Evolutionary conservation across 2,329 filamentous ascomycete species (phyloP), one percentile per base, ranked within the genome.

Genomic region (Scedosporium boydii): DNA sequence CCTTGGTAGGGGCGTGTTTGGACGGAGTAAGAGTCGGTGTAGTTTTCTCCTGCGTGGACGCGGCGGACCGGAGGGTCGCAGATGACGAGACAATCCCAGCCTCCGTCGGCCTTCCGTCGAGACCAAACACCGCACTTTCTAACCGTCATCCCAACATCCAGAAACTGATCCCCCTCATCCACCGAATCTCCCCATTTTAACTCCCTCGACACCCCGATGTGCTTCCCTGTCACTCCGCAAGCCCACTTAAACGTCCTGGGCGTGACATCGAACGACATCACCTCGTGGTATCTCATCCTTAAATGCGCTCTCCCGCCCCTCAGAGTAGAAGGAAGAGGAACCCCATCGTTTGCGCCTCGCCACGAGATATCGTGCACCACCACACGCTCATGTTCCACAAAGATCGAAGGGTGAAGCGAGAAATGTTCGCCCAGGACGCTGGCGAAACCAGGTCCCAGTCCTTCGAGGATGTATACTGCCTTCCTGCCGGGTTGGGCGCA

Each of bases 311-410:
- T 62, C 5, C 59, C 57, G 2, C 58, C 51, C 51, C 51, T 62
- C 3, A 68, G 55, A 44, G 64, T 56, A 4, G 67, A 69, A n/a
- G 67, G 67, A 27, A 69, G 61, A 10, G 64, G 66, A 7, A 66
- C 42, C n/a, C 66, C 66, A 53, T 69, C 68, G 58, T 64, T 69
- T 59, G 69, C 67, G 9, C 67, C 66, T 27, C 59, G 58, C 27
- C 65, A 58, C 29, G 59, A 63, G n/a, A 63, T 59, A 58, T 66
- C 67, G 46, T 66, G 67, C 51, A 67, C 68, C n/a, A 68, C 63
- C 6, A 70, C 64, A 12, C 68, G 66, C 57, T 70, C 68, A 10
- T 70, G 67, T 59, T 69, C 68, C 10, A 70, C 61, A 51, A 69
- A 69, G 23, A 67, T 34, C 0, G 67, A 67, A 7, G 68, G 68